Conservation (phyloP, 1,284 basidiomycete genomes). For the Hortiboletus rubellus region DNA sequence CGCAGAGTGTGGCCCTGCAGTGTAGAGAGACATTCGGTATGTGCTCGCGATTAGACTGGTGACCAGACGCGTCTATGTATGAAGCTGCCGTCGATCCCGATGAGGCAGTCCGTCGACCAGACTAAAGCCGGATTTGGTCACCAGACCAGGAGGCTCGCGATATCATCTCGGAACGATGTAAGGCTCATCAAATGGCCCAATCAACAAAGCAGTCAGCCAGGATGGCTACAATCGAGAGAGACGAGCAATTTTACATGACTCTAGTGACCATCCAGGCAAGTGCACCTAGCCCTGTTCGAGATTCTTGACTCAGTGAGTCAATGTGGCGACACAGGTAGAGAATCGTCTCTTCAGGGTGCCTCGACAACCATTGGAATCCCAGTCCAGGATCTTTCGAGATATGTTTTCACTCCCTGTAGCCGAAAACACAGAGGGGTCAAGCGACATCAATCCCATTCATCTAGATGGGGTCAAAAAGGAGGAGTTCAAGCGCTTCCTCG, state of each 20-base stretch:
- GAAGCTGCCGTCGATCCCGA: too few species aligned
- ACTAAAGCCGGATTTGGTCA: too few species aligned
- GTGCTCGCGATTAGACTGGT: too few species aligned
- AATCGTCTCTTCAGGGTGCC: slow-evolving; percentile 26
- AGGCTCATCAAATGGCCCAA: too few species aligned
- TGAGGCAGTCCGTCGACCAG: too few species aligned
- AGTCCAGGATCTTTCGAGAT: slow-evolving; percentile 25
- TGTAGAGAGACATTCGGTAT: not conserved
- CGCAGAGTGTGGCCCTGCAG: slow-evolving; percentile 2
- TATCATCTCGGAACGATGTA: too few species aligned
- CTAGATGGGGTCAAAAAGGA: slow-evolving; percentile 17
- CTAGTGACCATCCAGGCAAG: slow-evolving; percentile 19
- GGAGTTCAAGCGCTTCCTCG: slow-evolving; percentile 26
- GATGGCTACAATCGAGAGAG: slow-evolving; percentile 10
- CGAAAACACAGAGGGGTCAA: slow-evolving; percentile 18
- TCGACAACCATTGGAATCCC: slow-evolving; percentile 14
- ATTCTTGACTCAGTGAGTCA: not conserved
- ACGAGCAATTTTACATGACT: slow-evolving; percentile 19
- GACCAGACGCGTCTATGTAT: too few species aligned
- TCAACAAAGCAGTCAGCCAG: not conserved
- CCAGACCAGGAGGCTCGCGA: too few species aligned
- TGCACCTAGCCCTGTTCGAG: too few species aligned
- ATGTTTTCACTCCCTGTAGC: slow-evolving; percentile 24
- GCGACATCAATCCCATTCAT: slow-evolving; percentile 17
- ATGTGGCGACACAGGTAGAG: slow-evolving; percentile 20